Evolutionary conservation across 768 basidiomycete species (phyloP), one percentile per base, ranked within the genome.

Genomic region (Leccinum uliginosum): DNA sequence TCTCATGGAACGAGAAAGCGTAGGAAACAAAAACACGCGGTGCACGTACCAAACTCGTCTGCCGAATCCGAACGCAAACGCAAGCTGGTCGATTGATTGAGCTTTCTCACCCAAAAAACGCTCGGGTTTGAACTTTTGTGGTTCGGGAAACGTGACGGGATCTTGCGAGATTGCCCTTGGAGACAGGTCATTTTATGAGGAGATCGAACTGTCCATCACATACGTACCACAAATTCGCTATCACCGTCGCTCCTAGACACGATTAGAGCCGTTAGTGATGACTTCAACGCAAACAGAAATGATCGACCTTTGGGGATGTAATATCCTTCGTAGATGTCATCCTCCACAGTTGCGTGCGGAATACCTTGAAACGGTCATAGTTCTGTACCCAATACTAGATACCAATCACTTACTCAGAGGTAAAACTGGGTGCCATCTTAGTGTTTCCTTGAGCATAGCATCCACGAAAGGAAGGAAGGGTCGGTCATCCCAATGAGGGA

Each of bases 281-380:
- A 23, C 43, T n/a, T 58, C 38, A 44, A 8, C 24, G 38, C 21
- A 38, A 51, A 23, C 19, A 47, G 26, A 35, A 35, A 47, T 6
- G 24, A 32, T 29, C 76, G 67, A 61, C 81, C 83, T 59, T 75
- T 74, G 14, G 84, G 82, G 44, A 85, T 85, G 6, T 79, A 59
- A 53, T 79, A 78, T 23, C 77, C 74, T 47, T 73, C 67, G 56
- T 79, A 78, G 19, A 72, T 54, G 48, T 78, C 78, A 53, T 78
- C 77, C 32, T 73, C 62, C 3, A 75, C 75, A 4, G 64, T 58
- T 10, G 63, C 59, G 50, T 74, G 75, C 7, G 71, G 68, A 19
- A 72, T 51, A 8, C 68, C 71, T 67, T 46, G 26, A n/a, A 26
- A 19, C 3, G 14, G 55, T 52, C 35, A 51, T 9, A n/a, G 1